Evolutionary conservation across 495 filamentous ascomycete species (phyloP).

Genomic region (Pyrenula massariospora): DNA sequence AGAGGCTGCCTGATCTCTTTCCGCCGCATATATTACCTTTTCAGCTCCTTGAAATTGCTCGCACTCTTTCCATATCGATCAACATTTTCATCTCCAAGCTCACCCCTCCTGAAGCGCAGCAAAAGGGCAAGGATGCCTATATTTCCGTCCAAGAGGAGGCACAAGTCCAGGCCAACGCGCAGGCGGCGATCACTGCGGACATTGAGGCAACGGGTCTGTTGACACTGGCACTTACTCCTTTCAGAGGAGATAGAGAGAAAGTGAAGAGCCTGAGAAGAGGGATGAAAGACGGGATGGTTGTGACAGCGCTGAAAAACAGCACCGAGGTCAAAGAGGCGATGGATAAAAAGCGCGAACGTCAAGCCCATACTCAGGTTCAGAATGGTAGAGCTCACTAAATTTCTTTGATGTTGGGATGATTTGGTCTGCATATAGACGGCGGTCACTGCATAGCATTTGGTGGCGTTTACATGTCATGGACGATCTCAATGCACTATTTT

Average conservation of each 20-base stretch:
- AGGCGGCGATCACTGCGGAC: slow-evolving; percentile 43
- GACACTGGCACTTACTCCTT: slow-evolving; percentile 72
- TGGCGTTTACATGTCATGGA: no score
- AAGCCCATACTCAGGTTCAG: no score
- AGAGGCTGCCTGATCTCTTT: slow-evolving; percentile 37
- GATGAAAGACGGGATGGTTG: slow-evolving; percentile 66
- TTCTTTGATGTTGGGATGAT: neutral
- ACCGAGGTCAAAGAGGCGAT: slow-evolving; percentile 67
- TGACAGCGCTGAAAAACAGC: slow-evolving; percentile 60
- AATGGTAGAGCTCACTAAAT: neutral
- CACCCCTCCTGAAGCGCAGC: slow-evolving; percentile 17
- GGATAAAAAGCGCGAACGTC: slow-evolving; percentile 20
- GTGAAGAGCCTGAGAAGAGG: slow-evolving; percentile 47
- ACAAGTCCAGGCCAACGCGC: slow-evolving; percentile 7
- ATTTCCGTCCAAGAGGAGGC: slow-evolving; percentile 18
- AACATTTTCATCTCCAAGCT: slow-evolving; percentile 89
- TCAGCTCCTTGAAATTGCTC: slow-evolving; percentile 66
- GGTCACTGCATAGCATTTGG: no score
- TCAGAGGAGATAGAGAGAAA: slow-evolving; percentile 54
- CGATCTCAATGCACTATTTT: no score
- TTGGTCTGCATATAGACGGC: neutral
- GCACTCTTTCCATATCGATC: slow-evolving; percentile 64
- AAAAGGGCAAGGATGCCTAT: slow-evolving; percentile 35
- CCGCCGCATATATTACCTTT: slow-evolving; percentile 75
- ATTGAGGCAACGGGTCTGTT: slow-evolving; percentile 57